Conservation (phyloP, 2,329 filamentous ascomycete species). For the Verticillium nubilum region DNA sequence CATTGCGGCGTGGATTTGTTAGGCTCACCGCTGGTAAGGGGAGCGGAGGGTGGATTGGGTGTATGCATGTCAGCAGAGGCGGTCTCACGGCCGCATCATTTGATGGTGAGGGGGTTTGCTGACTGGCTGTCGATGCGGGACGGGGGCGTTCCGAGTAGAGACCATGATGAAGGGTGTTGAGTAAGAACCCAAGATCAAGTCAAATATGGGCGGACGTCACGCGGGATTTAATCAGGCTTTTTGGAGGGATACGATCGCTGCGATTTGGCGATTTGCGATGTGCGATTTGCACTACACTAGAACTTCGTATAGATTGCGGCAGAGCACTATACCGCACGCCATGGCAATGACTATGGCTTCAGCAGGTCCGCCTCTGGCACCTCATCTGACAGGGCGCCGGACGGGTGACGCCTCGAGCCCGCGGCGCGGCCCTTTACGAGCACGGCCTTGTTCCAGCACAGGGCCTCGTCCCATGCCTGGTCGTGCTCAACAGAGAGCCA, state of each 20-base stretch:
- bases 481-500: slow-evolving; percentile 1
- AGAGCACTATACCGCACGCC: too few relatives aligned
- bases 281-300: background rate
- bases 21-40: background rate
- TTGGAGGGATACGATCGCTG: background rate
- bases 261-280: background rate
- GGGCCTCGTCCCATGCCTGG: background rate
- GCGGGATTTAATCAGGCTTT: background rate
- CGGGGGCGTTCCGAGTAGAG: background rate
- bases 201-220: background rate
- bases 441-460: background rate
- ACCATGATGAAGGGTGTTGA: background rate
- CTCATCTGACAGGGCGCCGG: background rate
- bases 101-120: background rate
- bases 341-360: background rate
- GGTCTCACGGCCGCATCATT: background rate
- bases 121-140: background rate
- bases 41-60: background rate
- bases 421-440: background rate
- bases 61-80: background rate
- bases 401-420: background rate
- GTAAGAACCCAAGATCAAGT: background rate
- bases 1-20: background rate
- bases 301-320: too few relatives aligned
- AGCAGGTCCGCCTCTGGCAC: background rate